Base-by-base conservation (phyloP, 164 flowering plant genomes). In the Macadamia tetraphylla region DNA sequence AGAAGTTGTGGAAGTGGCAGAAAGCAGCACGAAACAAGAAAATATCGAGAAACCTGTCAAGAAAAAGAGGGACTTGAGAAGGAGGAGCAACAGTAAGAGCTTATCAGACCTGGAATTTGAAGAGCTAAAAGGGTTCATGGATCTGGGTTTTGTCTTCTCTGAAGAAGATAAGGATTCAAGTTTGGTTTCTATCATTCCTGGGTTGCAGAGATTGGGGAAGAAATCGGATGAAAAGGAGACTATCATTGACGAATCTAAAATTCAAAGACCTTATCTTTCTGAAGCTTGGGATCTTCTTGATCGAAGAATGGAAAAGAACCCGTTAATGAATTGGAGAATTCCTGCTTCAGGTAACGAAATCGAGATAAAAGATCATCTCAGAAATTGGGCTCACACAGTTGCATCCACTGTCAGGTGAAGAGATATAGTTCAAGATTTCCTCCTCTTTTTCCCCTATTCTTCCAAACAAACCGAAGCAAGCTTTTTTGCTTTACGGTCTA, bases 91-190 rank as follows among this genome's bases (percentile, higher is more conserved):
- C 6, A 87, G 85, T 75, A 88, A 84, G 81, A 89, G 97, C 73
- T 76, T 92, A 62, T 83, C 92, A 31, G 91, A 92, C 23, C 86
- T 89, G 57, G 94, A 92, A 62, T 87, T 81, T 71, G 87, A 80
- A 62, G 83, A 92, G 77, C 70, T 92, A 13, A 87, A 86, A 76
- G 97, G 97, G 71, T 89, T 92, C 71, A 86, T 85, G 82, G 95
- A 72, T 93, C 97, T 57, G 88, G 95, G 79, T 74, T 15, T 62
- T 43, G 29, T 17, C 65, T 18, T 80, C 75, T 13, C 53, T 58
- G 51, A 70, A 64, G 86, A 81, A 68, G 96, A 86, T 55, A 77
- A 69, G 43, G 81, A 85, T 63, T 80, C 92, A 46, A 77, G 67
- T 58, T 73, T 92, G 81, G 85, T 73, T 42, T 77, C 86, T 4